These are phyloP conservation scores for Pseudocercospora crystallina DNA, from an alignment of 2,329 filamentous ascomycete species.

Conservation along the genomic window DNA sequence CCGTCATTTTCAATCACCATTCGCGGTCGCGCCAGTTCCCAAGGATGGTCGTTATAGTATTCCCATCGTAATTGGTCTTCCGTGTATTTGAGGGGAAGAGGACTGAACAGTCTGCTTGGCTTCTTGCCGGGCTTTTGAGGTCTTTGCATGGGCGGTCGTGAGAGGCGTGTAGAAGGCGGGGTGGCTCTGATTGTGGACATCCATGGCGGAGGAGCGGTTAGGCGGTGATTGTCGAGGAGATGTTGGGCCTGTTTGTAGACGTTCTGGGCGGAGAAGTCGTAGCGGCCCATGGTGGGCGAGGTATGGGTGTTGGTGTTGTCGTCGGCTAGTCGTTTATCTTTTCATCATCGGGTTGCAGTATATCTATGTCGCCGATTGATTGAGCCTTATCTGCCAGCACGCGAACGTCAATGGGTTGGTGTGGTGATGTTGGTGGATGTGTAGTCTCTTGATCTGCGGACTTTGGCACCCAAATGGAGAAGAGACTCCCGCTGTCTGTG, in stretches of 20 bases:
- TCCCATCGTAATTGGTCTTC: slow-evolving; percentile 78
- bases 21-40: slow-evolving; percentile 88
- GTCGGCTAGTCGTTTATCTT: background rate
- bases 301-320: background rate
- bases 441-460: too few relatives aligned
- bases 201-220: slow-evolving; percentile 53
- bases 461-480: too few relatives aligned
- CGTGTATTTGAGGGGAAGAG: slow-evolving; percentile 72
- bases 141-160: slow-evolving; percentile 55
- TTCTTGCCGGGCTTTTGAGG: slow-evolving; percentile 56
- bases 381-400: too few relatives aligned
- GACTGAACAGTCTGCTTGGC: slow-evolving; percentile 76
- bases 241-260: slow-evolving; percentile 54
- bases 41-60: slow-evolving; percentile 94
- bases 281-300: slow-evolving; percentile 48
- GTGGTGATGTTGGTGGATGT: too few relatives aligned
- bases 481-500: too few relatives aligned
- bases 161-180: slow-evolving; percentile 60
- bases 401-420: too few relatives aligned
- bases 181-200: slow-evolving; percentile 56
- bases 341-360: slow-evolving; percentile 1
- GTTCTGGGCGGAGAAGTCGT: slow-evolving; percentile 52
- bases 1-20: slow-evolving; percentile 84
- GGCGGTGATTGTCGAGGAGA: slow-evolving; percentile 47
- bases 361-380: too few relatives aligned